Conservation (phyloP, 495 filamentous ascomycete species). For the Aspergillus nidulans region DNA sequence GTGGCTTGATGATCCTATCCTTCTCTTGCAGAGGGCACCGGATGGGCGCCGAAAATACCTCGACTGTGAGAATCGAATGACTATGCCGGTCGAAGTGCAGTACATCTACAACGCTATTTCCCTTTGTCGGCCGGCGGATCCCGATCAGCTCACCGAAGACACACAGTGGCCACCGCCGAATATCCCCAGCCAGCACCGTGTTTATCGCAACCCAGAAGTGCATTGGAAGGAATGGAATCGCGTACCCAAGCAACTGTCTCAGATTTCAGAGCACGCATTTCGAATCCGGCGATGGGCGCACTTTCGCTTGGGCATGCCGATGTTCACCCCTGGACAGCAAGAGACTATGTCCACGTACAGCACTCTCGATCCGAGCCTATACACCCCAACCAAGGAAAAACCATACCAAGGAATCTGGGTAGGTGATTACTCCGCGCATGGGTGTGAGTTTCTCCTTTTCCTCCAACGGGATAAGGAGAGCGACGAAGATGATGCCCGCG, state of each 20-base stretch:
- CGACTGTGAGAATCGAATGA: conserved; percentile 48
- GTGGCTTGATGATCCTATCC: conserved; percentile 65
- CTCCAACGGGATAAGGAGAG: conserved; percentile 55
- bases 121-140: conserved; percentile 37
- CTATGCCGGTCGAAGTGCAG: conserved; percentile 45
- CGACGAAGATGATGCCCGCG: background rate
- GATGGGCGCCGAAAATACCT: conserved; percentile 19
- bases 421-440: conserved; percentile 82
- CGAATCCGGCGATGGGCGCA: conserved; percentile 70
- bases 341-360: conserved; percentile 70
- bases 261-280: conserved; percentile 63
- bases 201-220: conserved; percentile 20
- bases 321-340: conserved; percentile 43
- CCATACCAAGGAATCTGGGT: conserved; percentile 89
- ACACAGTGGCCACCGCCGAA: conserved; percentile 70
- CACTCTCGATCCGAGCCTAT: conserved; percentile 65
- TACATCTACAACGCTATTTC: conserved; percentile 45
- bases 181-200: conserved; percentile 54
- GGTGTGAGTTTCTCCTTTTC: conserved; percentile 82
- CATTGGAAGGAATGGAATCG: conserved; percentile 37
- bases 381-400: conserved; percentile 72
- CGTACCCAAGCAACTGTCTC: conserved; percentile 34
- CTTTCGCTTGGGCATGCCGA: conserved; percentile 32
- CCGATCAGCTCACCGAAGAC: conserved; percentile 24
- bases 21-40: conserved; percentile 50